Percentiles rank a stretch among this genome's conserved stretches.
Evolutionary conservation across 768 basidiomycete genomes (phyloP).

Genomic region (Candolleomyces eurysporus): DNA sequence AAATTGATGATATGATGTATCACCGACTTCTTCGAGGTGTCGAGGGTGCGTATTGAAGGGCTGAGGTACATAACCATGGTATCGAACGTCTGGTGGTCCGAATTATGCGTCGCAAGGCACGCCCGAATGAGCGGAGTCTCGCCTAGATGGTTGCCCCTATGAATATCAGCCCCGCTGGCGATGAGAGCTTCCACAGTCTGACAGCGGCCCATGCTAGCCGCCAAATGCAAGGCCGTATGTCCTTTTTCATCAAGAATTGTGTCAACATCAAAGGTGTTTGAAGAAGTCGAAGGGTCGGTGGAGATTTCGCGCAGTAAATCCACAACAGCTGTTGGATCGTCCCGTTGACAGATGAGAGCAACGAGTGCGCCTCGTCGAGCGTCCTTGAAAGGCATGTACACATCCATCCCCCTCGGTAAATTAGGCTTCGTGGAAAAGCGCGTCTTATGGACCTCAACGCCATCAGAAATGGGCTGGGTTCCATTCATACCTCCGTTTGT

Average conservation of each 20-base stretch:
- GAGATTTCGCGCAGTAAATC: constrained; percentile 66
- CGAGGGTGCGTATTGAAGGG: constrained; percentile 81
- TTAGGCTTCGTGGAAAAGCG: constrained; percentile 72
- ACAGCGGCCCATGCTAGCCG: constrained; percentile 79
- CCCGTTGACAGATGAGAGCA: constrained; percentile 64
- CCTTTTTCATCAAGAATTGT: constrained; percentile 91
- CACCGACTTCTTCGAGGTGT: constrained; percentile 81
- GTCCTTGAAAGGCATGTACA: constrained; percentile 49
- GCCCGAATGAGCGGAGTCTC: constrained; percentile 95
- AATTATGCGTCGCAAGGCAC: constrained; percentile 84
- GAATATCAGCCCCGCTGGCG: constrained; percentile 76
- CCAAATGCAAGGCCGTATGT: constrained; percentile 92
- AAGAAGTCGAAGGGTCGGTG: constrained; percentile 37
- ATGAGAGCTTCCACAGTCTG: constrained; percentile 70
- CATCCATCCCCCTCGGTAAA: constrained; percentile 51
- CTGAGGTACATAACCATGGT: constrained; percentile 62
- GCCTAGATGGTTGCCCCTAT: constrained; percentile 89
- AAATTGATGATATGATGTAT: constrained; percentile 90
- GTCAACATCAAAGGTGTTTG: constrained; percentile 60
- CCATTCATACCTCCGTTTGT: constrained; percentile 48
- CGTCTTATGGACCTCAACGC: constrained; percentile 40
- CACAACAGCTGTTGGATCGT: constrained; percentile 62
- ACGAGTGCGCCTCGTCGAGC: constrained; percentile 61
- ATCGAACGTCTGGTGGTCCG: constrained; percentile 74
- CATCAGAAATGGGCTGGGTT: constrained; percentile 38